Evolutionary conservation across 768 basidiomycete genomes (phyloP).

Genomic region (Trametes elegans): DNA sequence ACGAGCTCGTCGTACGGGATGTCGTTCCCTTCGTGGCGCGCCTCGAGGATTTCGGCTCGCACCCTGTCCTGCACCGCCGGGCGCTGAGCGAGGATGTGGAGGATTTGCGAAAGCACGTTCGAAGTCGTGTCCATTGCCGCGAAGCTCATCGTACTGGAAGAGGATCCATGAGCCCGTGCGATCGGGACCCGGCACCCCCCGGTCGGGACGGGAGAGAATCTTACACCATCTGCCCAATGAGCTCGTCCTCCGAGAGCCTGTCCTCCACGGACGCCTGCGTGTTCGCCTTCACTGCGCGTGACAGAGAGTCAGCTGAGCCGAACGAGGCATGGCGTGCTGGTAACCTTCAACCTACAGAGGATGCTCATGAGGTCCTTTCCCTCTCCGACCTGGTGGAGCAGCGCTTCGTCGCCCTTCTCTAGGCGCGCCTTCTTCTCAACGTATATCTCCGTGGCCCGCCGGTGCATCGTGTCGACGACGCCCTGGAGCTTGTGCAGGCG

Average conservation of each 20-base stretch:
- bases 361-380: conserved; percentile 50
- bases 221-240: conserved; percentile 31
- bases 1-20: conserved; percentile 35
- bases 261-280: conserved; percentile 17
- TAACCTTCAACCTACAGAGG: conserved; percentile 4
- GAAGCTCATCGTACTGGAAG: conserved; percentile 15
- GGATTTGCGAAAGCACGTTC: conserved; percentile 19
- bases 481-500: conserved; percentile 42
- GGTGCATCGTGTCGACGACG: conserved; percentile 49
- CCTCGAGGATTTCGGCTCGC: conserved; percentile 17
- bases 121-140: conserved; percentile 26
- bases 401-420: conserved; percentile 26
- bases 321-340: not conserved
- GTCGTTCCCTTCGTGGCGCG: conserved; percentile 14
- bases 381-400: conserved; percentile 27
- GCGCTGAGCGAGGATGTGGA: conserved; percentile 17
- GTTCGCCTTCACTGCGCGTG: conserved; percentile 25
- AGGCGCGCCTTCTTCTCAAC: conserved; percentile 34
- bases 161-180: not conserved
- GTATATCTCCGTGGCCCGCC: conserved; percentile 40
- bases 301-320: not conserved
- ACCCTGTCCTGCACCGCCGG: conserved; percentile 15
- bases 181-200: not conserved
- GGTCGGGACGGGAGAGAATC: not conserved
- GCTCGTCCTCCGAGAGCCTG: conserved; percentile 27